Conservation (phyloP, 1,284 basidiomycete genomes). For the Cutaneotrichosporon dermatis region DNA sequence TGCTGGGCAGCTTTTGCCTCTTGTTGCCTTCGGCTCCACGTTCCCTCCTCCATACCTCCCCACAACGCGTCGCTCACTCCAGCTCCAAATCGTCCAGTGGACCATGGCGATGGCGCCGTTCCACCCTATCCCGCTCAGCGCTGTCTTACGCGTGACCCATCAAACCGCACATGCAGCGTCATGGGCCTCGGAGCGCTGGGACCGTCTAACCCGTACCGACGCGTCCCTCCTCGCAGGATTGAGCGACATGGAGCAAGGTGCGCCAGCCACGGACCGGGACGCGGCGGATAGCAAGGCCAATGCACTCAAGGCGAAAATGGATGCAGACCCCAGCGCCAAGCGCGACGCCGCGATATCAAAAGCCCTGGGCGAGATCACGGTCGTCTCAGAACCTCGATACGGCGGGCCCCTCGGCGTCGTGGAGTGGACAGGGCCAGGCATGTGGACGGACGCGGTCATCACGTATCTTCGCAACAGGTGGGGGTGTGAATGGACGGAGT, state of each 20-base stretch:
- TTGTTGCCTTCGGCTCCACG: too few relatives aligned
- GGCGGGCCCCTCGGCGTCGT: slow-evolving; percentile 47
- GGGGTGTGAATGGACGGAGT: slow-evolving; percentile 43
- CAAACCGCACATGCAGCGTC: slow-evolving; percentile 34
- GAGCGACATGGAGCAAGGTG: too few relatives aligned
- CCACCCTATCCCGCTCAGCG: slow-evolving; percentile 43
- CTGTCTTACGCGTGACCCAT: slow-evolving; percentile 39
- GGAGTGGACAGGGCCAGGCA: slow-evolving; percentile 48
- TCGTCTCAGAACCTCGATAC: slow-evolving; percentile 29
- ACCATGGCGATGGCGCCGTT: slow-evolving; percentile 43
- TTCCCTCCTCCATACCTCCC: too few relatives aligned
- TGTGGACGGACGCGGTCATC: slow-evolving; percentile 45
- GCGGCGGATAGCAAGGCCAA: too few relatives aligned
- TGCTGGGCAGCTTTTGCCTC: too few relatives aligned
- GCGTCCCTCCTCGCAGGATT: too few relatives aligned
- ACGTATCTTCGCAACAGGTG: slow-evolving; percentile 42
- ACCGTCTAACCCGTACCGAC: slow-evolving; percentile 9
- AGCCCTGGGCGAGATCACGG: slow-evolving; percentile 22
- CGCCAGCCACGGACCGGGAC: too few relatives aligned
- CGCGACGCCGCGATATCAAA: slow-evolving; percentile 9
- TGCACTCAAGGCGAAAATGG: slow-evolving; percentile 10
- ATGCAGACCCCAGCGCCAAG: slow-evolving; percentile 25
- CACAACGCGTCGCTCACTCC: neutral
- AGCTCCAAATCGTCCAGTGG: slow-evolving; percentile 51
- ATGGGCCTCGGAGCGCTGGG: slow-evolving; percentile 32